Conservation (phyloP, 305 asterid genomes). For the Ilex paraguariensis region DNA sequence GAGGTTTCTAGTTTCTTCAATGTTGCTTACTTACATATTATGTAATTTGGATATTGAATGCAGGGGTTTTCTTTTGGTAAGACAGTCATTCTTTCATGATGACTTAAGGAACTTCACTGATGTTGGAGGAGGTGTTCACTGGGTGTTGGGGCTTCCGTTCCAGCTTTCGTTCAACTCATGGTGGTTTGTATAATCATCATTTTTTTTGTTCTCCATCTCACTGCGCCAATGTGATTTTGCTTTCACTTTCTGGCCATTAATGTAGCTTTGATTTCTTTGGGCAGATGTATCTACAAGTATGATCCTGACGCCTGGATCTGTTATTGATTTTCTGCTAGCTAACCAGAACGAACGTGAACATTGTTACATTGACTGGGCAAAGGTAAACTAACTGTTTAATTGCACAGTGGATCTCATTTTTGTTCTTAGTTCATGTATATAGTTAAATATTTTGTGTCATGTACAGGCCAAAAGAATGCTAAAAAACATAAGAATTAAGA, state of each 20-base stretch:
- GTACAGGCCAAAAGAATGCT: no score
- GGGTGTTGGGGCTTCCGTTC: constrained; percentile 83
- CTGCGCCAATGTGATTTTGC: background rate
- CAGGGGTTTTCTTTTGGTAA: constrained; percentile 89
- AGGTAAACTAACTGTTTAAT: no score
- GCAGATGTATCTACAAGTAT: constrained; percentile 85
- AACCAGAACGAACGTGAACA: no score
- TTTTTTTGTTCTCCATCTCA: background rate
- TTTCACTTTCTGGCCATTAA: constrained; percentile 2
- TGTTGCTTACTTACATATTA: constrained; percentile 13
- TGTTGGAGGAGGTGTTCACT: constrained; percentile 1
- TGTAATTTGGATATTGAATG: constrained; percentile 25
- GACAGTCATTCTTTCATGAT: constrained; percentile 84
- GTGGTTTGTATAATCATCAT: constrained; percentile 52
- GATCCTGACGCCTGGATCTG: constrained; percentile 54
- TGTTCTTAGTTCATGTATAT: no score
- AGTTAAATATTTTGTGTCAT: no score
- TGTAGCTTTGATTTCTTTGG: constrained; percentile 16
- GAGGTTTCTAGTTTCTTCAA: no score
- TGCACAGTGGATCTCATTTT: no score
- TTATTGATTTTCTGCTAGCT: no score
- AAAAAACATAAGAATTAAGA: no score
- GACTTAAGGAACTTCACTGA: constrained; percentile 51
- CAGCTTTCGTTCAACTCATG: constrained; percentile 72
- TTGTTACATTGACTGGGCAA: no score